Conservation (phyloP, 106 monocot species). For the Chionographis japonica region DNA sequence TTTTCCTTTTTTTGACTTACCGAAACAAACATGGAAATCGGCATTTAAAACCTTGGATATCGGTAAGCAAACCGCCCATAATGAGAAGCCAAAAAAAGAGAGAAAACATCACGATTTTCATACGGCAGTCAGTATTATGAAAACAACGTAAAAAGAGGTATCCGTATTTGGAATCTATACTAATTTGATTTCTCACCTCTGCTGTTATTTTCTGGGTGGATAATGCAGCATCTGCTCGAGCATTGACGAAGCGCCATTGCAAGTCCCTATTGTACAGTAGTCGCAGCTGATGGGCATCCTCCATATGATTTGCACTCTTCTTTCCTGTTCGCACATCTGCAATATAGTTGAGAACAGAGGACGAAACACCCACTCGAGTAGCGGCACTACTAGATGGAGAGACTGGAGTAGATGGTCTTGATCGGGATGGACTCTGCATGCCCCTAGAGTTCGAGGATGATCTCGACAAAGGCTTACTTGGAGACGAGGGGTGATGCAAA, state of each 20-base stretch:
- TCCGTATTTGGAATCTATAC: neutral
- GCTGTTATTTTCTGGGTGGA: conserved; percentile 45
- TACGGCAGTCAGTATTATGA: neutral
- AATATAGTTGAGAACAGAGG: conserved; percentile 46
- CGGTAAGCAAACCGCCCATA: too few species aligned
- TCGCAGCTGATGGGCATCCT: conserved; percentile 73
- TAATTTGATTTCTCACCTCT: conserved; percentile 44
- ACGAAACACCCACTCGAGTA: conserved; percentile 19
- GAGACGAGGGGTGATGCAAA: conserved; percentile 45
- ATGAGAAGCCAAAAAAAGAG: too few species aligned
- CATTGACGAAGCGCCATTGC: conserved; percentile 87
- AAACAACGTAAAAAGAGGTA: neutral
- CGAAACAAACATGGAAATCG: too few species aligned
- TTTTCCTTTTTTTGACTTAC: too few species aligned
- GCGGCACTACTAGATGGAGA: conserved; percentile 17
- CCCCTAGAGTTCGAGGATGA: conserved; percentile 9
- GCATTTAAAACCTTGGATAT: too few species aligned
- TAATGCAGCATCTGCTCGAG: conserved; percentile 39
- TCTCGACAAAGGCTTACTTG: conserved; percentile 25
- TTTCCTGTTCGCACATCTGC: conserved; percentile 46
- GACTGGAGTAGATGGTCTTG: conserved; percentile 43
- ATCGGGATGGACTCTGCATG: conserved; percentile 17
- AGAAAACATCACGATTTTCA: too few species aligned
- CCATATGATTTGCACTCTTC: conserved; percentile 40
- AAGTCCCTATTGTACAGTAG: conserved; percentile 54